These are phyloP conservation scores for Cyclotella sp. DNA, from an alignment of 108 stramenopile species.

Conservation along the genomic window DNA sequence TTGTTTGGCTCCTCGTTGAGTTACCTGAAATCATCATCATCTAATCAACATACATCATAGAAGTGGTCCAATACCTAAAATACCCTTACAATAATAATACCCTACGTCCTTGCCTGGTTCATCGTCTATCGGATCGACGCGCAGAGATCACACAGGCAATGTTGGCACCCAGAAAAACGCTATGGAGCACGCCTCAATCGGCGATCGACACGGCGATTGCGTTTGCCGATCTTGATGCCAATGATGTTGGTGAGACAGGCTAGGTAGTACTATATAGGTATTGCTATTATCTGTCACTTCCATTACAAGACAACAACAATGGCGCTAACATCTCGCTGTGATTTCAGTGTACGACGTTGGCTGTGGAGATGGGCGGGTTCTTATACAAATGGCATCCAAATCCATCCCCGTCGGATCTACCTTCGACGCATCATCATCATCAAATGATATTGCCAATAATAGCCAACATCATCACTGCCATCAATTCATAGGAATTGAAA, in stretches of 20 bases:
- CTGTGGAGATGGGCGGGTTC: conserved; percentile 85
- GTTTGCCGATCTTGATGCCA: conserved; percentile 27
- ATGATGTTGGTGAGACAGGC: conserved; percentile 33
- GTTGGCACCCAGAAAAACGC: conserved; percentile 56
- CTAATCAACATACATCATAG: too few species aligned
- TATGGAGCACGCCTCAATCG: conserved; percentile 76
- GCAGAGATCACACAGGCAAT: background rate
- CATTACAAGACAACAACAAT: too few species aligned
- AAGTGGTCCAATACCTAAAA: too few species aligned
- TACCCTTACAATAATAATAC: too few species aligned
- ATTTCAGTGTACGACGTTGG: conserved; percentile 83
- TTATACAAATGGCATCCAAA: conserved; percentile 69
- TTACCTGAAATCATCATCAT: too few species aligned
- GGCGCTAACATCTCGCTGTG: background rate
- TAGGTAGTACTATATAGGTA: background rate
- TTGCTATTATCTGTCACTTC: background rate
- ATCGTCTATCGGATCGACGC: too few species aligned
- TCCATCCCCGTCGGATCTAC: conserved; percentile 12
- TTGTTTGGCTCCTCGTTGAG: too few species aligned
- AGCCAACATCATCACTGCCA: conserved; percentile 35
- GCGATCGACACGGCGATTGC: conserved; percentile 60
- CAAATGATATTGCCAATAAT: conserved; percentile 1
- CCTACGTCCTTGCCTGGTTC: too few species aligned
- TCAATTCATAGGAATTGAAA: conserved; percentile 79
- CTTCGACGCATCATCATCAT: background rate